Conservation (phyloP, 192 early-diverging fungal genomes). For the Podila epicladia region DNA sequence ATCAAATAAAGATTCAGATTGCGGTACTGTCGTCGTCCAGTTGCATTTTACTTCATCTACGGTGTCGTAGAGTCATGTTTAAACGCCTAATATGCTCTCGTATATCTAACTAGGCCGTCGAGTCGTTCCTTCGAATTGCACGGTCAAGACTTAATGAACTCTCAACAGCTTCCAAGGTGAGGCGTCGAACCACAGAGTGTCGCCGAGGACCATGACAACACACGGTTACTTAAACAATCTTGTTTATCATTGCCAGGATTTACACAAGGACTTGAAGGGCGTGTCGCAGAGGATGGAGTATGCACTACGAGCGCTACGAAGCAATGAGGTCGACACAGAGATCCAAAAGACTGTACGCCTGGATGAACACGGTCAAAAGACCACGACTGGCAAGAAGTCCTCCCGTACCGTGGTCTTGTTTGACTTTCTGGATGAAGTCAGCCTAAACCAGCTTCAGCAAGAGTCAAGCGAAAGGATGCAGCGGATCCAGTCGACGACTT, state of each 20-base stretch:
- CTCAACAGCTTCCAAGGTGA: constrained; percentile 24
- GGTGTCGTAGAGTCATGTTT: neutral
- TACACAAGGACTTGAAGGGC: constrained; percentile 28
- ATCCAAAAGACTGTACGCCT: constrained; percentile 14
- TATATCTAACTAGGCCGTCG: constrained; percentile 20
- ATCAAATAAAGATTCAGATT: constrained; percentile 45
- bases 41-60: too few relatives aligned
- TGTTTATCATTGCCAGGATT: constrained; percentile 6
- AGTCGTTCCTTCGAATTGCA: constrained; percentile 29
- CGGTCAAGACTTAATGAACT: constrained; percentile 23
- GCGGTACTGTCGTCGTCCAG: constrained; percentile 6
- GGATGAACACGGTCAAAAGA: neutral
- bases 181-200: too few relatives aligned
- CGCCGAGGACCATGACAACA: too few relatives aligned
- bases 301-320: constrained; percentile 27
- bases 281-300: constrained; percentile 37
- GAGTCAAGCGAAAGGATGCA: constrained; percentile 28
- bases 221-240: neutral
- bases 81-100: neutral
- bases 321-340: constrained; percentile 33
- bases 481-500: constrained; percentile 14
- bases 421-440: constrained; percentile 46
- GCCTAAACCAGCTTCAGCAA: constrained; percentile 18
- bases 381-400: neutral
- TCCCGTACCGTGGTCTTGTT: constrained; percentile 13